These are phyloP conservation scores for Boletus tylopilopsis DNA, from an alignment of 768 basidiomycete species.

Conservation along the genomic window DNA sequence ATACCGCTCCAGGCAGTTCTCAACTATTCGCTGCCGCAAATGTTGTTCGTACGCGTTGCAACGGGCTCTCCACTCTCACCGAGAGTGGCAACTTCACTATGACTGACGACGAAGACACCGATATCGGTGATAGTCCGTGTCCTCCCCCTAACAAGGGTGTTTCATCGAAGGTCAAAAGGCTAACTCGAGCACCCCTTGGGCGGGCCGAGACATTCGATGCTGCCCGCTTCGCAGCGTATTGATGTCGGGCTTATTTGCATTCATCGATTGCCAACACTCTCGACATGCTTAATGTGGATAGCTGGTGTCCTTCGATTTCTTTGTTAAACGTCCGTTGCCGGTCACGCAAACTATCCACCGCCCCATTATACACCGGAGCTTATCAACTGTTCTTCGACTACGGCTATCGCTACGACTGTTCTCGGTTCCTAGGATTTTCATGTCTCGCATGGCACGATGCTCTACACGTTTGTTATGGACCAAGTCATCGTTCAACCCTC, in stretches of 20 bases:
- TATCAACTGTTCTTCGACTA: slow-evolving; percentile 5
- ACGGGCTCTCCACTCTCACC: slow-evolving; percentile 57
- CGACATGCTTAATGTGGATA: neutral
- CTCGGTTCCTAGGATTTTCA: slow-evolving; percentile 8
- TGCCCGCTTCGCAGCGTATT: slow-evolving; percentile 47
- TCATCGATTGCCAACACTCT: neutral
- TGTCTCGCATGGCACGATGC: slow-evolving; percentile 13
- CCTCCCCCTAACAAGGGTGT: slow-evolving; percentile 66
- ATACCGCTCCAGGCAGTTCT: slow-evolving; percentile 57
- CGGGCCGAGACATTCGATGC: slow-evolving; percentile 73
- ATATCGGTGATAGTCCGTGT: slow-evolving; percentile 85
- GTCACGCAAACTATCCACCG: slow-evolving; percentile 7
- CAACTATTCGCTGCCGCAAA: slow-evolving; percentile 67
- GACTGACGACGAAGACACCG: slow-evolving; percentile 74
- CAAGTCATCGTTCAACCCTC: slow-evolving; percentile 10
- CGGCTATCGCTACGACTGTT: slow-evolving; percentile 10
- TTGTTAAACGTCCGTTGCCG: slow-evolving; percentile 2
- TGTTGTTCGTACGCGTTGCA: slow-evolving; percentile 62
- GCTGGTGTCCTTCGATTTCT: neutral
- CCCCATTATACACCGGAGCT: slow-evolving; percentile 2
- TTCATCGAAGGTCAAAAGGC: slow-evolving; percentile 56
- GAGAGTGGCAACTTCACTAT: slow-evolving; percentile 62
- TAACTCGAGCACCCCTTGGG: slow-evolving; percentile 43
- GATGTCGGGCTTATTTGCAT: slow-evolving; percentile 20
- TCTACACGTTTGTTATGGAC: slow-evolving; percentile 15